These are phyloP conservation scores for Brassica incana DNA, from an alignment of 345 rosid genomes.

Conservation along the genomic window DNA sequence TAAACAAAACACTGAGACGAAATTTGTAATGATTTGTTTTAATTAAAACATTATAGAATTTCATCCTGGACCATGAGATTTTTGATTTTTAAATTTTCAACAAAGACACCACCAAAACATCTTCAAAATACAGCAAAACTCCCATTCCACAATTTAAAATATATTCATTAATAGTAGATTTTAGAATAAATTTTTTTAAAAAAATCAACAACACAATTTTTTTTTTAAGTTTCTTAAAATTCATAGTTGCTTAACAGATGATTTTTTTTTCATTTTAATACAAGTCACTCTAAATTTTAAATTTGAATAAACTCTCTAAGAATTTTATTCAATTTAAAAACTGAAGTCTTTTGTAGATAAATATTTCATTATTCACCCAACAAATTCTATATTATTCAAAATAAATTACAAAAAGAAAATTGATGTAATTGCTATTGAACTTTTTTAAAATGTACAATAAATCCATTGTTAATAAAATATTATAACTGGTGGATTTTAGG, in stretches of 20 bases:
- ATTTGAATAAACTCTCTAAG: neutral
- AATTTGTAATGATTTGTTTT: neutral
- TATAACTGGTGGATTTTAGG: neutral
- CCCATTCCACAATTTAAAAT: neutral
- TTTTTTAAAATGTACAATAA: neutral
- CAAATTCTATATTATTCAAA: neutral
- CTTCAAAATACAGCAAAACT: neutral
- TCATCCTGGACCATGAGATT: neutral
- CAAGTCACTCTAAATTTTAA: neutral
- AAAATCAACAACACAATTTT: neutral
- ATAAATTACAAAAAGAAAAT: too few species aligned
- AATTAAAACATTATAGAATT: neutral
- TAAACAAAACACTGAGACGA: neutral
- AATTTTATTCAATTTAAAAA: neutral
- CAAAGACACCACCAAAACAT: neutral
- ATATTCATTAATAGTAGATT: neutral
- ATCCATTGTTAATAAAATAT: neutral
- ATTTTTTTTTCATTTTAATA: neutral
- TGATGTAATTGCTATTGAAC: neutral
- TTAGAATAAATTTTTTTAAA: too few species aligned
- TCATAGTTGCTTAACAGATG: neutral
- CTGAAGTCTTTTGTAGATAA: neutral
- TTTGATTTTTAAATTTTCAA: neutral
- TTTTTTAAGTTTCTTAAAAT: too few species aligned
- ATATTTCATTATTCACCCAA: neutral